Base-by-base conservation (phyloP, 2,329 filamentous ascomycete species). In the Fonsecaea nubica region DNA sequence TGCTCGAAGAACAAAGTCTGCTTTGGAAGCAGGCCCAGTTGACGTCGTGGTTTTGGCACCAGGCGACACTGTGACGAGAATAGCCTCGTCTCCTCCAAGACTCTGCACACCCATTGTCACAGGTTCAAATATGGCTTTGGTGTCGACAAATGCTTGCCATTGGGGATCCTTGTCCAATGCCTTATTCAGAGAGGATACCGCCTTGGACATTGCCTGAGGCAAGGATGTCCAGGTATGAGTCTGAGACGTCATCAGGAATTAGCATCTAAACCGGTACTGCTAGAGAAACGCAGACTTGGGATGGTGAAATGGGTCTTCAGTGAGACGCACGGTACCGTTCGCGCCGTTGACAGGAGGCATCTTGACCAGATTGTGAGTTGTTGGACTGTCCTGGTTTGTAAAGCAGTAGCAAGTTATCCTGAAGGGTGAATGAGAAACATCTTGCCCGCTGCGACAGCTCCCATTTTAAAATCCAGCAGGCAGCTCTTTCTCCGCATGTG, bases 131-230 rank as follows among this genome's bases (percentile, higher is more conserved):
- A 72, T 71, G 15, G 71, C 71, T 5, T 72, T 70, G 15, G 69
- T 72, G 57, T 71, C 62, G 54, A 71, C 42, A 50, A 71, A 72
- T 9, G 65, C 69, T 58, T 71, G 69, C 69, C 65, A 72, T 58
- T 68, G 66, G 2, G 42, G n/a, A 54, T 72, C 71, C 25, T 59
- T 65, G 57, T 72, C 55, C 25, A 72, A 57, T 25, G 40, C 25
- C 48, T 70, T 70, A 30, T 64, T 48, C 1, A 72, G 58, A 12
- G 61, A 62, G n/a, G 63, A 66, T 2, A 71, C 67, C 15, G 68
- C 69, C 55, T 65, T 68, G 50, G 62, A 66, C 69, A 72, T 69
- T 1, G 70, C 70, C 25, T 61, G 50, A 8, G 70, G 69, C 18
- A 72, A 62, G 4, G 62, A 65, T 35, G 58, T 60, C 69, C 69